Percentiles rank a stretch among this genome's conserved stretches.
Conservation (phyloP, 805 yeast species). For the Blastobotrys chiropterorum region DNA sequence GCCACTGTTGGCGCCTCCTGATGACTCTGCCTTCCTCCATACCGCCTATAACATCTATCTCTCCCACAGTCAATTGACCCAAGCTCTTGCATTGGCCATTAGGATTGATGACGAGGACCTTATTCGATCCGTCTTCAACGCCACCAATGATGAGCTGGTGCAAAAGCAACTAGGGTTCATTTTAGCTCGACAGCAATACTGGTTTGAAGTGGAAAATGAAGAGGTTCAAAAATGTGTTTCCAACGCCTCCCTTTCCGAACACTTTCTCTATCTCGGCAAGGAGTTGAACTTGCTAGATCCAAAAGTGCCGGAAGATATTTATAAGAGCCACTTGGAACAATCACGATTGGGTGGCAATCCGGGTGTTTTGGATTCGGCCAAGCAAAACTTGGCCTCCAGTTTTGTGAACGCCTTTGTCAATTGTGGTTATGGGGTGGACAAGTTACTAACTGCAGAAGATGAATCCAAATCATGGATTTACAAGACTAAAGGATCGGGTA, state of each 20-base stretch:
- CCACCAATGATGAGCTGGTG: conserved; percentile 60
- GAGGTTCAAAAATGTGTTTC: conserved; percentile 82
- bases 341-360: conserved; percentile 51
- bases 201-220: conserved; percentile 48
- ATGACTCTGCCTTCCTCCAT: conserved; percentile 75
- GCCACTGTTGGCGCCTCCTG: conserved; percentile 93
- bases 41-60: conserved; percentile 86
- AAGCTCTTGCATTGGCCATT: conserved; percentile 85
- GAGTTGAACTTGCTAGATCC: conserved; percentile 87
- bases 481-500: conserved; percentile 86
- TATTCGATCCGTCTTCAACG: conserved; percentile 73
- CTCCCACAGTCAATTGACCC: conserved; percentile 71
- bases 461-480: conserved; percentile 79
- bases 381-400: conserved; percentile 90
- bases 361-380: conserved; percentile 69
- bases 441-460: conserved; percentile 60
- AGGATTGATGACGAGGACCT: conserved; percentile 77
- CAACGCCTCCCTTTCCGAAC: conserved; percentile 70
- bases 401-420: conserved; percentile 90
- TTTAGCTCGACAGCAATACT: conserved; percentile 77
- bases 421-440: conserved; percentile 85
- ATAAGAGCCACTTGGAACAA: conserved; percentile 83
- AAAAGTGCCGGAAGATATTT: conserved; percentile 90
- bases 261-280: conserved; percentile 70
- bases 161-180: conserved; percentile 91